These are phyloP conservation scores for Pichia sp. DNA, from an alignment of 1,139 yeast genomes.

Conservation along the genomic window DNA sequence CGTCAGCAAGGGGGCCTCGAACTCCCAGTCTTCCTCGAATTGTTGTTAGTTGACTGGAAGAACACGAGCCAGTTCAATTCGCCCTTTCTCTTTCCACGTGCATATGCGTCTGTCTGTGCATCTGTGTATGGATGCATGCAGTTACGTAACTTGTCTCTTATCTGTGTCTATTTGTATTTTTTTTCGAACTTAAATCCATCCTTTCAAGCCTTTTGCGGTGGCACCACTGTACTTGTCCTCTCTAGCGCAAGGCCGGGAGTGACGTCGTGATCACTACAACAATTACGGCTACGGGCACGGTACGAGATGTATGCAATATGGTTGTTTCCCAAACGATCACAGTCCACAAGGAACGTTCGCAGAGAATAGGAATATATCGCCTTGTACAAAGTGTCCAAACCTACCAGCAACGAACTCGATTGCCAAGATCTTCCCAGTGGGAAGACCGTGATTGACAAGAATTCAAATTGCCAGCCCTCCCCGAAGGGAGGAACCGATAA, in stretches of 20 bases:
- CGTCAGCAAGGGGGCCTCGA: slow-evolving; percentile 38
- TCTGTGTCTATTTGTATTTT: not conserved
- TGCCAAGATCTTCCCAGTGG: slow-evolving; percentile 21
- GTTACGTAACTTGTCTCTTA: not conserved
- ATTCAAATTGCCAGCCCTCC: slow-evolving; percentile 55
- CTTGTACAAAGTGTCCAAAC: slow-evolving; percentile 32
- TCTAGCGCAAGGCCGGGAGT: too few relatives aligned
- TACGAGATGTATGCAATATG: slow-evolving; percentile 69
- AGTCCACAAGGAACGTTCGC: slow-evolving; percentile 71
- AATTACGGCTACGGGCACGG: not conserved
- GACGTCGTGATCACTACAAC: too few relatives aligned
- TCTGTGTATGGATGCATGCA: not conserved
- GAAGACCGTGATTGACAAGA: slow-evolving; percentile 40
- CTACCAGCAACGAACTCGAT: slow-evolving; percentile 18
- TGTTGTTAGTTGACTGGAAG: slow-evolving; percentile 25
- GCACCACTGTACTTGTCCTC: too few relatives aligned
- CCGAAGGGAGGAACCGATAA: slow-evolving; percentile 4
- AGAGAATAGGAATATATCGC: slow-evolving; percentile 94
- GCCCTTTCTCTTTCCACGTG: not conserved
- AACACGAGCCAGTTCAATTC: not conserved
- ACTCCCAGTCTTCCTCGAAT: slow-evolving; percentile 19
- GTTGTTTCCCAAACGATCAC: slow-evolving; percentile 87
- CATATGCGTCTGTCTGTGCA: not conserved
- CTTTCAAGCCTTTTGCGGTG: too few relatives aligned
- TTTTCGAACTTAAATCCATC: not conserved